These are phyloP conservation scores for Thozetella sp. DNA, from an alignment of 495 filamentous ascomycete genomes.

Conservation along the genomic window DNA sequence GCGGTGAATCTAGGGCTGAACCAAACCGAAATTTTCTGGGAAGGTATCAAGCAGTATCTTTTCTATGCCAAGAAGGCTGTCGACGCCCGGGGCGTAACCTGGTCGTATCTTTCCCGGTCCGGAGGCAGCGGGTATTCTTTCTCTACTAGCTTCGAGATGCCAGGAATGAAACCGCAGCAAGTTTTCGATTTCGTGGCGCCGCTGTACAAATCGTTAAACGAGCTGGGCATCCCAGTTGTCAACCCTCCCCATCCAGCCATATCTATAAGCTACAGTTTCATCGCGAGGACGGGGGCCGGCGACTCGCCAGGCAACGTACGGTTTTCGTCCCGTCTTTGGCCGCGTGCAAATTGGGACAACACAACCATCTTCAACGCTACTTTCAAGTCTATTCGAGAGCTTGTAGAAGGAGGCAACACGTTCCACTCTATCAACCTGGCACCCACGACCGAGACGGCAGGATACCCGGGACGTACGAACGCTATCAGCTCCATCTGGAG, in stretches of 20 bases:
- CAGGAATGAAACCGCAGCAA: conserved; percentile 13
- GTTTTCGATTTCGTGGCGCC: conserved; percentile 28
- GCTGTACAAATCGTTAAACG: conserved; percentile 26
- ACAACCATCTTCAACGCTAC: conserved; percentile 35
- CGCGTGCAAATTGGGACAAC: conserved; percentile 44
- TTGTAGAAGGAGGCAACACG: conserved; percentile 35
- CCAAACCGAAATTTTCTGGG: conserved; percentile 45
- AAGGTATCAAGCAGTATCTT: conserved; percentile 42
- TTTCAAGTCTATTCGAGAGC: conserved; percentile 36
- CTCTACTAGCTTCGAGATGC: conserved; percentile 23
- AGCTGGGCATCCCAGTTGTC: conserved; percentile 24
- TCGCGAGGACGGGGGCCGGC: conserved; percentile 15
- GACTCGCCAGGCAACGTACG: conserved; percentile 23
- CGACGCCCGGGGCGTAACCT: conserved; percentile 42
- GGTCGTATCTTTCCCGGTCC: conserved; percentile 34
- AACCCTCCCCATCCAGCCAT: conserved; percentile 10
- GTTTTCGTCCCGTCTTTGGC: conserved; percentile 50
- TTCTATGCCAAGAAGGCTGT: conserved; percentile 27
- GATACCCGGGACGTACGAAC: conserved; percentile 37
- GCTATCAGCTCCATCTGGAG: conserved; percentile 57
- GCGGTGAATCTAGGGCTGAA: conserved; percentile 3
- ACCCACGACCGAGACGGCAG: conserved; percentile 21
- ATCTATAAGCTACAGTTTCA: conserved; percentile 3
- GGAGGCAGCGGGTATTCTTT: conserved; percentile 27
- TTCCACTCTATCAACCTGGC: conserved; percentile 44